Evolutionary conservation across 2,329 filamentous ascomycete species (phyloP).

Genomic region (Xylaria hypoxylon): DNA sequence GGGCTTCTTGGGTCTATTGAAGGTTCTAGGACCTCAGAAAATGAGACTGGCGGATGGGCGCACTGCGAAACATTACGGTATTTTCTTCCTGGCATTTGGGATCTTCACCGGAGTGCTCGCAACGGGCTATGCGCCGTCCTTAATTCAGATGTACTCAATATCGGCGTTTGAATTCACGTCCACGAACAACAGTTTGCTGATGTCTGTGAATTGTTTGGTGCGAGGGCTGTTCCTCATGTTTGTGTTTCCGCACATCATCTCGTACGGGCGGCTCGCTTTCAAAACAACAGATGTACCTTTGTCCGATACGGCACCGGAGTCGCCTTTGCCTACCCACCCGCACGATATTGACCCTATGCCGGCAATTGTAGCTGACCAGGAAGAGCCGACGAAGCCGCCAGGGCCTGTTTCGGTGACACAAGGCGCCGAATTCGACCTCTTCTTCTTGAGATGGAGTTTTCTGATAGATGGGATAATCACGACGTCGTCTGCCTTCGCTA

Average conservation of each 20-base stretch:
- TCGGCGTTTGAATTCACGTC: constrained; percentile 41
- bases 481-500: constrained; percentile 41
- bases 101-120: constrained; percentile 44
- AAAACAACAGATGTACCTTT: constrained; percentile 18
- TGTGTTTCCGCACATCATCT: constrained; percentile 46
- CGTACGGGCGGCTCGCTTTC: constrained; percentile 38
- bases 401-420: constrained; percentile 34
- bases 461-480: constrained; percentile 43
- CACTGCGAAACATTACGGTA: constrained; percentile 38
- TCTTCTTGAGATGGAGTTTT: constrained; percentile 44
- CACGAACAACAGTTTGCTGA: constrained; percentile 43
- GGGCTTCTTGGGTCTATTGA: constrained; percentile 37
- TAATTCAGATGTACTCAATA: constrained; percentile 47
- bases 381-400: constrained; percentile 42
- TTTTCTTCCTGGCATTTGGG: constrained; percentile 41
- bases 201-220: constrained; percentile 39
- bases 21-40: constrained; percentile 39
- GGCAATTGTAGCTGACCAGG: constrained; percentile 26
- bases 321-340: constrained; percentile 39
- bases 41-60: constrained; percentile 40
- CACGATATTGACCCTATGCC: constrained; percentile 40
- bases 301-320: constrained; percentile 28
- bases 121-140: constrained; percentile 42
- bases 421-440: constrained; percentile 44
- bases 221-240: constrained; percentile 46